A percentile compares a stretch with the other conserved stretches of the same genome.
phyloP scores from a whole-genome alignment of 495 filamentous ascomycete genomes.

The Xylaria acuta region DNA sequence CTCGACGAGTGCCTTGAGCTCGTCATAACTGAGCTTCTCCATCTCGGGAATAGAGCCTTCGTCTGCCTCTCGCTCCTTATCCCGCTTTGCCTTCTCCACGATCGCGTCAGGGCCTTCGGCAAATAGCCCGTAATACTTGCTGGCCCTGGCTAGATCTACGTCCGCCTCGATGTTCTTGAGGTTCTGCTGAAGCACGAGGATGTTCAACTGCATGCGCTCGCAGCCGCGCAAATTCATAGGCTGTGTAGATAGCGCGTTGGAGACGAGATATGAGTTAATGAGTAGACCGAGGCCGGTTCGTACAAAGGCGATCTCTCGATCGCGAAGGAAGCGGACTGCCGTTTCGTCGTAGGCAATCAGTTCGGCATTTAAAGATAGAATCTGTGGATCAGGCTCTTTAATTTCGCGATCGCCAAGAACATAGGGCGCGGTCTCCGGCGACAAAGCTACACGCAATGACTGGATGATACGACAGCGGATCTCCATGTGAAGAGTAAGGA shows the following conservation, averaged over 20 bases:
- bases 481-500: constrained; percentile 86
- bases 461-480: constrained; percentile 82
- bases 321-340: constrained; percentile 70
- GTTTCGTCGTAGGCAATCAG: constrained; percentile 86
- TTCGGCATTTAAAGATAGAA: constrained; percentile 78
- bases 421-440: constrained; percentile 66
- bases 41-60: constrained; percentile 44
- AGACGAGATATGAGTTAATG: constrained; percentile 71
- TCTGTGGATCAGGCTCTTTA: constrained; percentile 76
- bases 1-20: constrained; percentile 82
- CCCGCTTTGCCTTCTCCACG: constrained; percentile 65
- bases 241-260: constrained; percentile 66
- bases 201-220: constrained; percentile 83
- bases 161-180: constrained; percentile 87
- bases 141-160: constrained; percentile 70
- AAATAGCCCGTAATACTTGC: constrained; percentile 82
- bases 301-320: constrained; percentile 71
- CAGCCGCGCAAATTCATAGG: constrained; percentile 79
- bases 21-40: constrained; percentile 75
- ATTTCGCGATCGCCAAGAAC: constrained; percentile 76
- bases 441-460: constrained; percentile 61
- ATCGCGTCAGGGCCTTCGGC: constrained; percentile 74
- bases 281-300: constrained; percentile 73
- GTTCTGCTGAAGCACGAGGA: constrained; percentile 93
- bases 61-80: constrained; percentile 42